Conservation (phyloP, 805 yeast species). For the Scheffersomyces spartinae region DNA sequence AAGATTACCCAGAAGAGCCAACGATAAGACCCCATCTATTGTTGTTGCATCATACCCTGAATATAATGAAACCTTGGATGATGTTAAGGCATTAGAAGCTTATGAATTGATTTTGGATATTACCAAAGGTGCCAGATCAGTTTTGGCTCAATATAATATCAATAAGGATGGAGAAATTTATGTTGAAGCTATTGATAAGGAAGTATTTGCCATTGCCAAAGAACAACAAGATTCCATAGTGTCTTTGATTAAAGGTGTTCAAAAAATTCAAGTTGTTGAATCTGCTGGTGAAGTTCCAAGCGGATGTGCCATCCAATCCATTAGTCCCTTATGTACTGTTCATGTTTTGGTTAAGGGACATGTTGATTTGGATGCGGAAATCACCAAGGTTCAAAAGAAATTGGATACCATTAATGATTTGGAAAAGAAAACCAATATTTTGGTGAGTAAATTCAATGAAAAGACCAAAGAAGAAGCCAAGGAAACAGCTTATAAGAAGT, state of each 20-base stretch:
- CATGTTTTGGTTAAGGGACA: conserved; percentile 91
- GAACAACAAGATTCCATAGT: conserved; percentile 80
- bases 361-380: conserved; percentile 86
- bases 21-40: conserved; percentile 61
- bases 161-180: conserved; percentile 79
- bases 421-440: conserved; percentile 55
- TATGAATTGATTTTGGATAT: conserved; percentile 79
- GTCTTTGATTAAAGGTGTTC: conserved; percentile 85
- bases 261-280: conserved; percentile 55
- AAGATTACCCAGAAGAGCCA: conserved; percentile 80
- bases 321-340: conserved; percentile 71
- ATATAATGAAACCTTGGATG: conserved; percentile 46
- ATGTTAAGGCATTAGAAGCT: conserved; percentile 54
- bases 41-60: conserved; percentile 73
- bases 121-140: conserved; percentile 84
- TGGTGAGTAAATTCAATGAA: conserved; percentile 69
- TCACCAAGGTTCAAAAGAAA: conserved; percentile 70
- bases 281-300: conserved; percentile 52
- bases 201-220: conserved; percentile 39
- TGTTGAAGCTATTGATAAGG: conserved; percentile 53
- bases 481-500: conserved; percentile 57
- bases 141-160: conserved; percentile 82
- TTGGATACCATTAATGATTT: conserved; percentile 52
- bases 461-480: conserved; percentile 80
- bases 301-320: conserved; percentile 83